These are phyloP conservation scores for Dichomitus squalens DNA, from an alignment of 1,284 basidiomycete species.

Conservation along the genomic window DNA sequence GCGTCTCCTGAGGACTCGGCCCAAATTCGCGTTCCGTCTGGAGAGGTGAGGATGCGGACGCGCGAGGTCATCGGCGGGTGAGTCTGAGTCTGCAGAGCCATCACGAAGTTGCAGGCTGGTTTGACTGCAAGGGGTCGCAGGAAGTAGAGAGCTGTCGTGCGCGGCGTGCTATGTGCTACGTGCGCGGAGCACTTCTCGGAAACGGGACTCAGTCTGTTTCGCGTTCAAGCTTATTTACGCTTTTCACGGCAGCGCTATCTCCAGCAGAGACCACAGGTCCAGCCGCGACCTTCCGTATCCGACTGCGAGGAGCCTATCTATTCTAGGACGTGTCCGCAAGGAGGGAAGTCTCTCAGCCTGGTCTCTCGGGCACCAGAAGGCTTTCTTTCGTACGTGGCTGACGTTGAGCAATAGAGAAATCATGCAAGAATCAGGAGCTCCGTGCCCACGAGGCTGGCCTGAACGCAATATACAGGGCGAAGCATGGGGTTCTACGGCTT, in stretches of 20 bases:
- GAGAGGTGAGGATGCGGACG: constrained; percentile 24
- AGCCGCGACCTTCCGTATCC: neutral
- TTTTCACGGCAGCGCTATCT: neutral
- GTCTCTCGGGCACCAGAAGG: neutral
- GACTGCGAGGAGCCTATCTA: neutral
- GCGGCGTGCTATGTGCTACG: neutral
- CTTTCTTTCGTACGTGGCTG: neutral
- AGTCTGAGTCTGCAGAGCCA: neutral
- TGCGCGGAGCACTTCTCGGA: neutral
- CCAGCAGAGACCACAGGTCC: neutral
- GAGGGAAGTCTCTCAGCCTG: too few relatives aligned
- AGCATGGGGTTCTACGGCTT: neutral
- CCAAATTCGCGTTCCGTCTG: constrained; percentile 33
- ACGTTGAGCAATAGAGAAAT: neutral
- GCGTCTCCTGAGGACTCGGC: constrained; percentile 41
- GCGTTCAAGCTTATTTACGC: constrained; percentile 12
- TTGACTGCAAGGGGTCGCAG: neutral
- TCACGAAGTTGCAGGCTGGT: neutral
- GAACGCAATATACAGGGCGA: neutral
- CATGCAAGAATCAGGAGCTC: too few relatives aligned
- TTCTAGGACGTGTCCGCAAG: too few relatives aligned
- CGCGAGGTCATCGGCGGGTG: constrained; percentile 1
- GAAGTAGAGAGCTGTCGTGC: neutral
- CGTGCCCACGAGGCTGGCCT: neutral
- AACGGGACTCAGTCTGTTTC: neutral